Conservation (phyloP, 225 moss, liverwort and hornwort genomes). For the Asterella californica region DNA sequence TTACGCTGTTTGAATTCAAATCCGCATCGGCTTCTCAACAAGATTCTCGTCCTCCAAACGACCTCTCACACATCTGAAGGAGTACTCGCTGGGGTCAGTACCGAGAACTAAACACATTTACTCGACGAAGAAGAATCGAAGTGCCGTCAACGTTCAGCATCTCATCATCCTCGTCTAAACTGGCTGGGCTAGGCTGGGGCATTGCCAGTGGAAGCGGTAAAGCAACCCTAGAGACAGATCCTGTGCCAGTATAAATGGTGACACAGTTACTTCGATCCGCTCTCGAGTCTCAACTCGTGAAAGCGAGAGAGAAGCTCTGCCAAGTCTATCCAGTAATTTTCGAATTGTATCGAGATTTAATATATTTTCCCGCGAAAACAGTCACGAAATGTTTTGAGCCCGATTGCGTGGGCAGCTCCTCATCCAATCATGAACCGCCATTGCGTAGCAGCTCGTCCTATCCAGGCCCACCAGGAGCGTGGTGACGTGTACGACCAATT, state of each 20-base stretch:
- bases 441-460: background rate
- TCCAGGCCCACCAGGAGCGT: background rate
- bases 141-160: background rate
- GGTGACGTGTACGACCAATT: background rate
- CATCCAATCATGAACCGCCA: background rate
- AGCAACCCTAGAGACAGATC: background rate
- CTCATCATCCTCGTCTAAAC: background rate
- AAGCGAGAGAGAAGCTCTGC: background rate
- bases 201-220: background rate
- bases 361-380: background rate
- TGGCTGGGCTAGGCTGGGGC: background rate
- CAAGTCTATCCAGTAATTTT: background rate
- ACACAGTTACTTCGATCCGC: background rate
- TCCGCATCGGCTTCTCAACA: background rate
- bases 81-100: background rate
- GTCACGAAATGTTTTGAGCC: background rate
- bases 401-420: background rate
- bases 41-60: background rate
- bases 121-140: background rate
- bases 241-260: background rate
- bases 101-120: background rate
- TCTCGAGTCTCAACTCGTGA: background rate
- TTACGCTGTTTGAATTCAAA: slow-evolving; percentile 5
- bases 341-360: background rate
- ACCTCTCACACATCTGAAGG: background rate